phyloP scores from a whole-genome alignment of 2,329 filamentous ascomycete genomes.

The Venturia effusa region DNA sequence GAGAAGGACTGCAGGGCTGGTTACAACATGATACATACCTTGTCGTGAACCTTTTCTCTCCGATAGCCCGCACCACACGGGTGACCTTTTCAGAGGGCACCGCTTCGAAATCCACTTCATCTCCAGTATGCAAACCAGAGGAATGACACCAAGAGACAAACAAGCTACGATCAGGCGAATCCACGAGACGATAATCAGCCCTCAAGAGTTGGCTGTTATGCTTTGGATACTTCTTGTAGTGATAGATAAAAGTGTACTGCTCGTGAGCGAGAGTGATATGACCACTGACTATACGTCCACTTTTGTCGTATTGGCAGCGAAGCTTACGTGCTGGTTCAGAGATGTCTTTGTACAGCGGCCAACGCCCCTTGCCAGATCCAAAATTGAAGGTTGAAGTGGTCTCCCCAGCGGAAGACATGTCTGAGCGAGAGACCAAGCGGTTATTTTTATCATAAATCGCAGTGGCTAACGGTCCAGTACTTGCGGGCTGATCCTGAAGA shows the following conservation, averaged over 20 bases:
- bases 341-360: constrained; percentile 3
- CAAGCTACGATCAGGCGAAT: neutral
- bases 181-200: neutral
- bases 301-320: constrained; percentile 3
- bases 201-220: neutral
- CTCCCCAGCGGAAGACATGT: neutral
- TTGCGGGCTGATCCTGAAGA: neutral
- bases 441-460: constrained; percentile 1
- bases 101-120: neutral
- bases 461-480: neutral
- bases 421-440: neutral
- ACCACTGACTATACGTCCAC: neutral
- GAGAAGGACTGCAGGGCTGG: neutral
- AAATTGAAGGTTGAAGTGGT: neutral
- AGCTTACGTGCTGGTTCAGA: neutral
- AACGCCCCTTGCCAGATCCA: neutral
- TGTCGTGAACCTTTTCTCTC: neutral
- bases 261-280: neutral
- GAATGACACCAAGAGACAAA: constrained; percentile 4
- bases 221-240: constrained; percentile 1
- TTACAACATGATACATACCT: neutral
- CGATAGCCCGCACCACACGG: neutral
- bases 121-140: neutral
- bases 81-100: constrained; percentile 6
- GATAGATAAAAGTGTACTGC: neutral